phyloP scores from a whole-genome alignment of 148 eudicot species.

The Hydrangea macrophylla region DNA sequence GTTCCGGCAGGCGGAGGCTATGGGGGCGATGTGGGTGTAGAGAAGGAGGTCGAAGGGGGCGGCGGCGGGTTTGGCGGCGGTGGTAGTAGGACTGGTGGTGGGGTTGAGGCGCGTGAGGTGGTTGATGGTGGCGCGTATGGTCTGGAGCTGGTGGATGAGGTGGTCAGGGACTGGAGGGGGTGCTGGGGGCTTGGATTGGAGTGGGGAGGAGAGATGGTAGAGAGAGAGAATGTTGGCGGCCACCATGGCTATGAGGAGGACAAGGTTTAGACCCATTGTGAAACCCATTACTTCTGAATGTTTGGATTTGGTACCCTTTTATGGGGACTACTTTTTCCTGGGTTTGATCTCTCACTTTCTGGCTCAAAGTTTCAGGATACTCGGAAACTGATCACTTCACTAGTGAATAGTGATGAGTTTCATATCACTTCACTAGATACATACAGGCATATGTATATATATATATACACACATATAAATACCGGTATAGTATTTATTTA shows the following conservation, averaged over 20 bases:
- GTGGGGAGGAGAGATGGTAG: conserved; percentile 78
- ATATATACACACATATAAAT: background rate
- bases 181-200: conserved; percentile 35
- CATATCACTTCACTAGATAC: too few relatives aligned
- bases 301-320: background rate
- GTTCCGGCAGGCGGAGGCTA: conserved; percentile 63
- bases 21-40: conserved; percentile 52
- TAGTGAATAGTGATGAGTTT: background rate
- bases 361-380: background rate
- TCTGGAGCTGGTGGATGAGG: conserved; percentile 71
- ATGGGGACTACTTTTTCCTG: background rate
- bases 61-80: conserved; percentile 14
- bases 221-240: conserved; percentile 83
- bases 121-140: conserved; percentile 89
- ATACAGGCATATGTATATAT: background rate
- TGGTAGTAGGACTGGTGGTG: conserved; percentile 17
- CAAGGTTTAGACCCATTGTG: conserved; percentile 69
- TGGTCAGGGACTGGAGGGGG: conserved; percentile 50
- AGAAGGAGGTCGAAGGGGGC: conserved; percentile 72
- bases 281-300: conserved; percentile 41
- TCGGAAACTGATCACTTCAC: background rate
- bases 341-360: background rate
- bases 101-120: conserved; percentile 80
- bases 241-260: conserved; percentile 82
- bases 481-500: too few relatives aligned